phyloP scores from a whole-genome alignment of 306 rosid genomes.

The Betula pendula region DNA sequence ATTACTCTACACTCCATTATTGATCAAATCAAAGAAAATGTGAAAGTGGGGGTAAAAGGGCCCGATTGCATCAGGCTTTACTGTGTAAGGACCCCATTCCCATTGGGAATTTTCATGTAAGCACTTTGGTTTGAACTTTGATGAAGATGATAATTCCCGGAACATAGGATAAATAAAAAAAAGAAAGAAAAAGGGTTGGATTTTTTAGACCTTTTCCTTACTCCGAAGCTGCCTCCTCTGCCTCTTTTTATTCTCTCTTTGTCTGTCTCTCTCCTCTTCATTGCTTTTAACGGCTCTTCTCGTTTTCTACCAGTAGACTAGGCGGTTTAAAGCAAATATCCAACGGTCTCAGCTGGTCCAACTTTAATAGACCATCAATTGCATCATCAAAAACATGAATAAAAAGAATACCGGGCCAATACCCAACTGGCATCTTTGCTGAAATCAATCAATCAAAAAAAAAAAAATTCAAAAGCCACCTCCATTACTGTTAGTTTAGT shows the following conservation, averaged over 20 bases:
- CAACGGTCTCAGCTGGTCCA: constrained; percentile 30
- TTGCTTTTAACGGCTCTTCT: constrained; percentile 23
- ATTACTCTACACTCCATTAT: not conserved
- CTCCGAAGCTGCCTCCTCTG: constrained; percentile 39
- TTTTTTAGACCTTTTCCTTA: constrained; percentile 44
- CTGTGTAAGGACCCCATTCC: not conserved
- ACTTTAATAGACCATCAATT: constrained; percentile 32
- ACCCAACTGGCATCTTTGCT: constrained; percentile 41
- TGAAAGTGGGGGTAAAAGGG: not conserved
- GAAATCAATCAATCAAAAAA: constrained; percentile 25
- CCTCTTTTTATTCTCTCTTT: constrained; percentile 13
- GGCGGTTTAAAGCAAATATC: not conserved
- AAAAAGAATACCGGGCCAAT: constrained; percentile 30
- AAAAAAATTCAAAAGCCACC: constrained; percentile 4
- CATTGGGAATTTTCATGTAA: constrained; percentile 23
- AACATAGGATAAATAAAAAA: constrained; percentile 35
- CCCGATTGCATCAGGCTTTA: not conserved
- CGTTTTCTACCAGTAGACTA: not conserved
- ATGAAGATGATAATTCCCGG: constrained; percentile 21
- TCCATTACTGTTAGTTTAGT: not conserved
- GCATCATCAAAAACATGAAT: constrained; percentile 38
- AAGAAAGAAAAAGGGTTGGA: constrained; percentile 40
- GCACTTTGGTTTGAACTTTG: constrained; percentile 13
- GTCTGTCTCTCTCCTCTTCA: constrained; percentile 16
- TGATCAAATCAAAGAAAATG: not conserved